Evolutionary conservation across 805 yeast genomes (phyloP), one percentile per base, ranked within the genome.

Genomic region (Candida easanensis): DNA sequence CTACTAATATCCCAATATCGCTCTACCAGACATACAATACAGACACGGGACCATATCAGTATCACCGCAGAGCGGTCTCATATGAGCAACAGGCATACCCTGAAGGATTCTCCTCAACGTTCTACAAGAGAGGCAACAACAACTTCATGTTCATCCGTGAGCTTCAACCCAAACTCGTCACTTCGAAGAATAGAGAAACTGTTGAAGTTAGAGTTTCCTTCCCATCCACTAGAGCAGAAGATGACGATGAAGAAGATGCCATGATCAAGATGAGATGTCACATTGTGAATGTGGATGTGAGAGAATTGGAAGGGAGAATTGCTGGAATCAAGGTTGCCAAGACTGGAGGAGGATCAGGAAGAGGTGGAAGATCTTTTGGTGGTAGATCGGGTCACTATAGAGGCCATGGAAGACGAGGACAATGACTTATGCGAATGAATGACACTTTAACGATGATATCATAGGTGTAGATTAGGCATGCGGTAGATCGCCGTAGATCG

Each of bases 71-170:
- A 31, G 16, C 40, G 5, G 44, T 35, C 1, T 40, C 47, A 4
- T 42, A 50, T 19, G 58, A 54, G 19, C 47, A 44, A 5, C 55
- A 51, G 5, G 41, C 53, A 14, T 69, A 69, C 41, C 78, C 78
- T 1, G 77, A 73, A 49, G 77, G 78, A 0, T 73, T 72, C 39
- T 63, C 76, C 2, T 73, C 77, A 1, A 73, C 77, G 5, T 73
- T 73, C 52, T 74, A 73, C 52, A 63, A 69, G 36, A 54, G 77
- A 36, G 76, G 76, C 4, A 62, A 62, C n/a, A 73, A 71, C 44
- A 70, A 70, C 49, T 73, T 73, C 48, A 73, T 73, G 77, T 73
- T 73, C 60, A 76, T 73, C 3, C 59, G 77, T 44, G 78, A 73
- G 48, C 54, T 73, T 22, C 78, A 73, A 45, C 66, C 73, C 26